Evolutionary conservation across 768 basidiomycete genomes (phyloP).

Genomic region (Pleurotus eryngii): DNA sequence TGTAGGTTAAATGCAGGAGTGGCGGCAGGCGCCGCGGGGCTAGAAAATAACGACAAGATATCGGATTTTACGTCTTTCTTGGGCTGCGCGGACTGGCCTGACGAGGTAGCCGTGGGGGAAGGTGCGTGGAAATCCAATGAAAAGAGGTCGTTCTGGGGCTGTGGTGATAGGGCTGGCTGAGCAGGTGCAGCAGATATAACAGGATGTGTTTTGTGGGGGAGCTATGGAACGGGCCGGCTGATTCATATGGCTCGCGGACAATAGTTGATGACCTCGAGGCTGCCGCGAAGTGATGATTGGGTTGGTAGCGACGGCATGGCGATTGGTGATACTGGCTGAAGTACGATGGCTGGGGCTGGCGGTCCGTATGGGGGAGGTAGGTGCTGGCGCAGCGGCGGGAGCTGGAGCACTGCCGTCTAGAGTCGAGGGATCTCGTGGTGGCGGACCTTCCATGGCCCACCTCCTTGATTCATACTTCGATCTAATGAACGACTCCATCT

Average conservation of each 20-base stretch:
- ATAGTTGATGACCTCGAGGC: slow-evolving; percentile 53
- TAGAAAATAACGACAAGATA: slow-evolving; percentile 79
- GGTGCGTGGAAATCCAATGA: slow-evolving; percentile 83
- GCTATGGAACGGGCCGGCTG: slow-evolving; percentile 14
- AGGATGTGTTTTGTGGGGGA: slow-evolving; percentile 17
- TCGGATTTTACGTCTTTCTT: slow-evolving; percentile 81
- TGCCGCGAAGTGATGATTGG: slow-evolving; percentile 29
- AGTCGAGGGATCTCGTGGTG: slow-evolving; percentile 75
- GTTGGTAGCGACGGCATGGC: not conserved
- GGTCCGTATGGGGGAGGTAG: slow-evolving; percentile 24
- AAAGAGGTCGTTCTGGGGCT: slow-evolving; percentile 67
- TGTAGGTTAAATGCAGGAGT: slow-evolving; percentile 33
- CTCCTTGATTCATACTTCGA: slow-evolving; percentile 93
- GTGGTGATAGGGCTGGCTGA: slow-evolving; percentile 22
- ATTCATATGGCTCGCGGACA: slow-evolving; percentile 33
- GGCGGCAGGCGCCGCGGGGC: slow-evolving; percentile 33
- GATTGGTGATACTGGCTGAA: slow-evolving; percentile 2
- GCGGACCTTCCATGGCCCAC: slow-evolving; percentile 92
- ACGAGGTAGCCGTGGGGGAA: slow-evolving; percentile 26
- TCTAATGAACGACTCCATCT: slow-evolving; percentile 96
- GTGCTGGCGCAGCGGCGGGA: slow-evolving; percentile 21
- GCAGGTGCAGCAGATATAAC: slow-evolving; percentile 27
- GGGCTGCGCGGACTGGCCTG: slow-evolving; percentile 28
- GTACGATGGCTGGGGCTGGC: slow-evolving; percentile 15
- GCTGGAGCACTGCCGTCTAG: slow-evolving; percentile 49